Percentiles rank a stretch among this genome's conserved stretches.
Conservation (phyloP, 106 monocot genomes). For the Dendrobium nobile region DNA sequence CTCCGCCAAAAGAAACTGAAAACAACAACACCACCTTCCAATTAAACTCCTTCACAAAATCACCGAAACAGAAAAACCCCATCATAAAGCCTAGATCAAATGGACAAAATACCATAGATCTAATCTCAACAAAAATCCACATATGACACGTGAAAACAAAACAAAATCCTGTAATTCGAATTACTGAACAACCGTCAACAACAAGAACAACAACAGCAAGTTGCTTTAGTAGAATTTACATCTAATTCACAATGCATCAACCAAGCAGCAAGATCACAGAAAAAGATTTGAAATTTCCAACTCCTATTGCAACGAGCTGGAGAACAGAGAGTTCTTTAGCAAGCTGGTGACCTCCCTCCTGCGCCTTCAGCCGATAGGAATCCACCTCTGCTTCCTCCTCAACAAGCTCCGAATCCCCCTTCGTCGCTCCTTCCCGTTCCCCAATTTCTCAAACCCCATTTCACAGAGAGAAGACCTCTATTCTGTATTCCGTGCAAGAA, state of each 20-base stretch:
- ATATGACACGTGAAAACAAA: neutral
- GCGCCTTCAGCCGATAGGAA: constrained; percentile 32
- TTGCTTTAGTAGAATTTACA: neutral
- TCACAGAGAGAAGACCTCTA: neutral
- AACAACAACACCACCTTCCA: too few species aligned
- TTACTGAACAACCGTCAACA: neutral
- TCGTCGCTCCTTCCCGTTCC: constrained; percentile 4
- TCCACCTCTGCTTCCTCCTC: constrained; percentile 88
- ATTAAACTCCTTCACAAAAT: too few species aligned
- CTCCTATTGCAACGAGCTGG: constrained; percentile 72
- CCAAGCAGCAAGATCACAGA: neutral
- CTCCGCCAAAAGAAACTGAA: too few species aligned
- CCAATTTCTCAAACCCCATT: constrained; percentile 29
- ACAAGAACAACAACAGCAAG: neutral
- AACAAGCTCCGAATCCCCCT: constrained; percentile 50
- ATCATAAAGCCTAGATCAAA: too few species aligned
- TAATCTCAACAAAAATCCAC: neutral
- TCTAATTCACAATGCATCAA: neutral
- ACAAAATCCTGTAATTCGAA: neutral
- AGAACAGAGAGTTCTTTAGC: constrained; percentile 63
- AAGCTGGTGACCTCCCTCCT: constrained; percentile 29
- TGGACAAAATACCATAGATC: neutral
- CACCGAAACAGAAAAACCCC: too few species aligned
- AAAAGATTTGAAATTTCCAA: neutral
- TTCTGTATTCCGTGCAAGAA: neutral